Percentiles rank a stretch among this genome's conserved stretches.
These are phyloP conservation scores for Aethionema arabicum DNA, from an alignment of 345 rosid genomes.

Conservation along the genomic window DNA sequence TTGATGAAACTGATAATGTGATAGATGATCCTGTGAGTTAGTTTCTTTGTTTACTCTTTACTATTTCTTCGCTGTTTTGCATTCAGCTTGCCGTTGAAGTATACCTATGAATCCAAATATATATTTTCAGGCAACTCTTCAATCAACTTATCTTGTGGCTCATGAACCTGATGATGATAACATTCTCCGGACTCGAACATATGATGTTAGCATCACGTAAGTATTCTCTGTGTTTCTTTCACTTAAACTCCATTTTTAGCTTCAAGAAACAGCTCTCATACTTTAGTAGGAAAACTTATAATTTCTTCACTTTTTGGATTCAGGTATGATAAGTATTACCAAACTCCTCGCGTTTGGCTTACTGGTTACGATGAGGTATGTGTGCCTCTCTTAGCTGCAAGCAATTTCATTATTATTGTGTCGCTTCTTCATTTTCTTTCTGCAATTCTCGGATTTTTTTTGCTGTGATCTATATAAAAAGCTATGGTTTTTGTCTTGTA, in stretches of 20 bases:
- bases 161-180: constrained; percentile 91
- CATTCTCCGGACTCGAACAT: constrained; percentile 89
- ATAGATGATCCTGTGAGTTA: constrained; percentile 70
- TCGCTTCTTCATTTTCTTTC: neutral
- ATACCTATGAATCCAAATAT: constrained; percentile 1
- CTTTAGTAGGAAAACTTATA: neutral
- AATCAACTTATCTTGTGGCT: constrained; percentile 66
- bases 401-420: constrained; percentile 19
- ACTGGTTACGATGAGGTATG: constrained; percentile 95
- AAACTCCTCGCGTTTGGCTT: constrained; percentile 95
- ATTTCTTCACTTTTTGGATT: constrained; percentile 7
- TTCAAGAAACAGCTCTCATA: constrained; percentile 2
- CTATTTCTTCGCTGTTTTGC: constrained; percentile 10
- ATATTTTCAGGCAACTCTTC: constrained; percentile 74
- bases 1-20: constrained; percentile 70
- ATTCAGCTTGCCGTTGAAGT: constrained; percentile 1
- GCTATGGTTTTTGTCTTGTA: constrained; percentile 36
- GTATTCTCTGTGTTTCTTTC: constrained; percentile 18
- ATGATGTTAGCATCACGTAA: constrained; percentile 99
- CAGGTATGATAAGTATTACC: constrained; percentile 92
- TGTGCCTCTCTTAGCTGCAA: neutral
- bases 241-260: constrained; percentile 13
- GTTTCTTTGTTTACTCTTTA: neutral
- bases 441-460: neutral
- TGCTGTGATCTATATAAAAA: constrained; percentile 3